Evolutionary conservation across 768 basidiomycete species (phyloP), one percentile per base, ranked within the genome.

Genomic region (Leucocoprinus leucothites): DNA sequence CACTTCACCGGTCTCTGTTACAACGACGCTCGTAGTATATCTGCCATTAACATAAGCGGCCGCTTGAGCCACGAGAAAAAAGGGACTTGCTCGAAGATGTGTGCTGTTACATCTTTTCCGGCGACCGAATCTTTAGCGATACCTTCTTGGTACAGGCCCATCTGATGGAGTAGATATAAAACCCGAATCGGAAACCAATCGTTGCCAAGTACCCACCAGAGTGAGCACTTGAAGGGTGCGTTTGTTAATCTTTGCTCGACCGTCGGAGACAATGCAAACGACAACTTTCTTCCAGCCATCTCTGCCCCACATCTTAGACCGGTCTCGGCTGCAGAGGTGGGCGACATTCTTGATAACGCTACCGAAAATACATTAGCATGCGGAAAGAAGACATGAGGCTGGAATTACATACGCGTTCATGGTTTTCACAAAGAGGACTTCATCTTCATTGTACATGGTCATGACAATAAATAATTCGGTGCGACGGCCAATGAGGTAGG

Each of bases 401-500:
- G 38, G 28, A 9, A 35, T 41, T 26, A 76, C 86, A 64, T 64
- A 87, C 86, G 89, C 82, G 61, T 92, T 91, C 88, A 94, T 91
- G 9, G 91, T 94, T 65, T 78, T 81, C 65, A 76, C 75, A 67
- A 91, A 92, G 24, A 91, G 74, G 8, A 85, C 74, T 65, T 91
- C 89, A 64, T 91, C 91, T 73, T 97, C 94, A 67, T 95, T 95
- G 69, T 91, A 91, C 92, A 96, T 95, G 42, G 94, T 96, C 85
- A 96, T 91, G 40, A 95, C 93, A 62, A 97, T 91, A 72, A 96
- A 94, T 13, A 97, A 78, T 70, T 96, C 94, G 8, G 94, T 96
- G 51, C 86, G 79, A 51, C 94, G 86, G 53, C 84, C 83, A 62
- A 82, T 81, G 1, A 94, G 78, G 68, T 86, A 94, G 3, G 84